Conservation (phyloP, 805 yeast species). For the Zygosaccharomyces kombuchaensis region DNA sequence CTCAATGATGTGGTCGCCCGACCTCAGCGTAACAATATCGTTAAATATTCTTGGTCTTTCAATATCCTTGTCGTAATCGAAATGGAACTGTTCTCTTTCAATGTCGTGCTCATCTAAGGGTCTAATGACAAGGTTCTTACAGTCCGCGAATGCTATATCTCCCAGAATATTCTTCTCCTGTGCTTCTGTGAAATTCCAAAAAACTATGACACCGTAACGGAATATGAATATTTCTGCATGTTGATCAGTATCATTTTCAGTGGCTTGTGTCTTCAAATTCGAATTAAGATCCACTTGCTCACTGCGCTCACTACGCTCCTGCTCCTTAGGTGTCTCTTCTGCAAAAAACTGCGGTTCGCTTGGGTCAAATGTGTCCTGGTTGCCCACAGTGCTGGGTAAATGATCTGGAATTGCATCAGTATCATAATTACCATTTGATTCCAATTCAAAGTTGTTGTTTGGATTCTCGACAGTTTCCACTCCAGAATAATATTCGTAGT, state of each 20-base stretch:
- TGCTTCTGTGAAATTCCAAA: conserved; percentile 91
- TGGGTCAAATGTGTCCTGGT: conserved; percentile 70
- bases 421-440: conserved; percentile 25
- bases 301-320: conserved; percentile 19
- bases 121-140: conserved; percentile 53
- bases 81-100: conserved; percentile 73
- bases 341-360: conserved; percentile 90
- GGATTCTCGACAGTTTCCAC: conserved; percentile 56
- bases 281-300: conserved; percentile 13
- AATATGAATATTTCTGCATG: conserved; percentile 88
- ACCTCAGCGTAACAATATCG: conserved; percentile 86
- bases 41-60: conserved; percentile 77
- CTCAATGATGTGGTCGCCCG: conserved; percentile 90
- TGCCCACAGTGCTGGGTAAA: conserved; percentile 27
- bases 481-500: conserved; percentile 86
- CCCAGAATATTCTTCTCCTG: conserved; percentile 94
- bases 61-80: conserved; percentile 49
- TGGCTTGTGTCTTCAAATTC: conserved; percentile 17
- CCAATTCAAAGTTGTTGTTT: conserved; percentile 40
- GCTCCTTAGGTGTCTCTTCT: conserved; percentile 31
- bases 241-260: conserved; percentile 28
- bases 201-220: conserved; percentile 93
- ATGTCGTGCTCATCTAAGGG: conserved; percentile 85
- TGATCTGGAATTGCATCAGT: conserved; percentile 25
- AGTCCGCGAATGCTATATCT: conserved; percentile 62